Base-by-base conservation (phyloP, 768 basidiomycete species). In the Rhodocollybia butyracea region DNA sequence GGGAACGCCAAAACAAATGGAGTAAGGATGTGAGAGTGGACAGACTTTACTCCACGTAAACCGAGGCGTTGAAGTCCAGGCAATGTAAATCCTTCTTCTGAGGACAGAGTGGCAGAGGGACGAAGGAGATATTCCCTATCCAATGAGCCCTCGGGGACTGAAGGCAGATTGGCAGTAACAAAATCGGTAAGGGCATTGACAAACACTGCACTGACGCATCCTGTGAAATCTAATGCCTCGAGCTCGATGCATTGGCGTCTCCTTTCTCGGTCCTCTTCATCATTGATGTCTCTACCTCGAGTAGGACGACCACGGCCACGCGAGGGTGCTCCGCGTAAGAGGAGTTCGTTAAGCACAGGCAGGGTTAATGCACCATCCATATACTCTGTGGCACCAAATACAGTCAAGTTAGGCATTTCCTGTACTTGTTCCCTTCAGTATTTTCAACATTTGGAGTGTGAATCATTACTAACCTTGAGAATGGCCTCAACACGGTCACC, bases 301-400 rank as follows among this genome's bases (percentile, higher is more conserved):
- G 80, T 76, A 11, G 84, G 83, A 21, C 86, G 84, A 0, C 88
- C 85, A 12, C 88, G 77, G 0, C 83, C 83, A 39, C 85, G 82
- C 26, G 87, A 86, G 8, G 83, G 80, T 6, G 76, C 72, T 26
- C 96, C 95, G 27, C 96, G 86, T 57, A 98, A 83, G 63, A 99
- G 85, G 17, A 99, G 73, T 65, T 98, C 96, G 52, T 86, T 89
- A 11, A 99, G 74, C 17, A 98, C 94, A 0, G 86, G 77, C 15
- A 90, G 74, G 12, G 88, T 91, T 39, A 99, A 76, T 1, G 96
- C 88, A 3, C 91, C 88, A 61, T 99, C 96, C 91, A 99, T 98
- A 67, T 98, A 99, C 68, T 99, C 96, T 2, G 96, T 98, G 5
- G 93, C 94, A n/a, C 95, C 95, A 60, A 99, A 93, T 8, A 85